Conservation (phyloP, 164 flowering plant genomes). For the Liquidambar formosana region DNA sequence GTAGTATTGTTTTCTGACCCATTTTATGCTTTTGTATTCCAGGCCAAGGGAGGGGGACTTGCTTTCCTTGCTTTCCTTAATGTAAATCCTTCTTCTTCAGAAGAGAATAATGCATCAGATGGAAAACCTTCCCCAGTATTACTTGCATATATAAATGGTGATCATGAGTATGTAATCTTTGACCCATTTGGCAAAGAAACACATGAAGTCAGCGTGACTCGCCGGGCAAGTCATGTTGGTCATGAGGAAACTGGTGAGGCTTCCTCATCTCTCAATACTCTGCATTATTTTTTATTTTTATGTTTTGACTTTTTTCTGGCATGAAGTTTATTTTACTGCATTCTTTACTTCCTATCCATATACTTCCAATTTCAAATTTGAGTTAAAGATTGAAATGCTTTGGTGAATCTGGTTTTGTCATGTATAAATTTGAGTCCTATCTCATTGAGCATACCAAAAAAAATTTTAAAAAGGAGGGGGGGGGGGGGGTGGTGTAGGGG, state of each 20-base stretch:
- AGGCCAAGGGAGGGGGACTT: conserved; percentile 84
- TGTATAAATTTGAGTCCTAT: no score
- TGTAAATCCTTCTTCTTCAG: conserved; percentile 22
- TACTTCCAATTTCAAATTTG: no score
- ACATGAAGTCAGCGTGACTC: conserved; percentile 16
- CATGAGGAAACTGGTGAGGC: conserved; percentile 64
- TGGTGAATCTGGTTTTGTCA: no score
- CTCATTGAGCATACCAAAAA: no score
- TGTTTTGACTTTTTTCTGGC: neutral
- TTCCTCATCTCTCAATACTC: conserved; percentile 5
- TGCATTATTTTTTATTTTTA: neutral
- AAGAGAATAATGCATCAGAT: conserved; percentile 23
- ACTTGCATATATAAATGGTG: conserved; percentile 68
- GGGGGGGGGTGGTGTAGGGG: no score
- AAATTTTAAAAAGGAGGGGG: no score
- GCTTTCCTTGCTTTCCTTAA: conserved; percentile 68
- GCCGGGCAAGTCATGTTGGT: conserved; percentile 14
- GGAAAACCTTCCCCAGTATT: conserved; percentile 31
- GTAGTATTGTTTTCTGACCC: neutral
- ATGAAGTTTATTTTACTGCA: neutral
- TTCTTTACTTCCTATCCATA: neutral
- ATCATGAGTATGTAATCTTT: conserved; percentile 82
- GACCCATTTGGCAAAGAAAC: conserved; percentile 53
- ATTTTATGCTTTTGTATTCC: conserved; percentile 9
- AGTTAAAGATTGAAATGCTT: no score